Conservation (phyloP, 2,329 filamentous ascomycete genomes). For the Ophiostoma novo-ulmi region DNA sequence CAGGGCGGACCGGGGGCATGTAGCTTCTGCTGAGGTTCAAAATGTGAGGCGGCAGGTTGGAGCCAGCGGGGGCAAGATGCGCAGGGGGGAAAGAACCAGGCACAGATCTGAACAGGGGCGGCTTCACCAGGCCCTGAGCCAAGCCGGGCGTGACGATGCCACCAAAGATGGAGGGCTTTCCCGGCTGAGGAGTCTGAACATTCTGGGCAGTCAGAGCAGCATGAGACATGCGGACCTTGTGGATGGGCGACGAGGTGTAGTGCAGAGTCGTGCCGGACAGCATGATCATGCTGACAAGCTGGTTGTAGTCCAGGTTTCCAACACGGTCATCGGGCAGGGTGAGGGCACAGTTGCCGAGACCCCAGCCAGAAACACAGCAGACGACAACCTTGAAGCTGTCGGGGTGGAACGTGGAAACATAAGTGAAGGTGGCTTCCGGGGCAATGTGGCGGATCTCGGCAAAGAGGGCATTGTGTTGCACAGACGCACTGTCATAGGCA, state of each 20-base stretch:
- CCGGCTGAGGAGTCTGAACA: no score
- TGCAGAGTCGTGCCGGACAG: conserved; percentile 23
- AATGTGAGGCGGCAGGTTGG: neutral
- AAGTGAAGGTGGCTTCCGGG: conserved; percentile 22
- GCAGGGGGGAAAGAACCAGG: neutral
- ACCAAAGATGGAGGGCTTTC: neutral
- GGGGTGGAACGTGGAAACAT: conserved; percentile 3
- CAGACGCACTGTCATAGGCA: neutral
- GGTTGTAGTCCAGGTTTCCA: conserved; percentile 16
- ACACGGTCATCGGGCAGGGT: conserved; percentile 9
- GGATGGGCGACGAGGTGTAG: conserved; percentile 9
- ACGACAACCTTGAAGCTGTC: conserved; percentile 21
- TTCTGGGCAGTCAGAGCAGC: neutral
- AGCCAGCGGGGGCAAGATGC: neutral
- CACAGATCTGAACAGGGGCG: neutral
- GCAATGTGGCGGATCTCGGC: conserved; percentile 23
- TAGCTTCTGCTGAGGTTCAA: neutral
- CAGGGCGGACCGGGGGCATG: neutral
- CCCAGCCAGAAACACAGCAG: conserved; percentile 24
- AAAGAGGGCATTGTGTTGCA: conserved; percentile 17
- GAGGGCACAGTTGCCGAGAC: conserved; percentile 20
- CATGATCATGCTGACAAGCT: conserved; percentile 22
- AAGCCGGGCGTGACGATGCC: neutral
- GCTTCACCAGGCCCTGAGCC: neutral
- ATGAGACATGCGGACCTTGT: neutral